Conservation (phyloP, 1,284 basidiomycete species). For the Sutorius eximius region DNA sequence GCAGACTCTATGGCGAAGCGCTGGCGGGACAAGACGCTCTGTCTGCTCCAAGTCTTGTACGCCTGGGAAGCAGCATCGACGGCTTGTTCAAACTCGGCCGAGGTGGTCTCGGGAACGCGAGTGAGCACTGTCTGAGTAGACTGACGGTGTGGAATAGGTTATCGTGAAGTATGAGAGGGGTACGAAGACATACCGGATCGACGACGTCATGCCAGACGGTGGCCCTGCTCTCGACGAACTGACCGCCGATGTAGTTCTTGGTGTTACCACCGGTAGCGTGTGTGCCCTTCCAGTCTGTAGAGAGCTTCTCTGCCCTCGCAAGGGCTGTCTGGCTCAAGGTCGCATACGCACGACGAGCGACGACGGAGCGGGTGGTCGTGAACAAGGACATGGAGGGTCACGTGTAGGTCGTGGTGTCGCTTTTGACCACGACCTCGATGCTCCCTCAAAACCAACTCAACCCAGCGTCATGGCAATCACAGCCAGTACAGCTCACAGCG, state of each 20-base stretch:
- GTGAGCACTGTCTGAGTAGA: conserved; percentile 89
- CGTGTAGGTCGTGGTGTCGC: too few relatives aligned
- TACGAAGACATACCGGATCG: conserved; percentile 68
- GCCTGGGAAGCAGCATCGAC: conserved; percentile 85
- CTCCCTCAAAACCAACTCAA: conserved; percentile 19
- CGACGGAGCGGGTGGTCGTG: background rate
- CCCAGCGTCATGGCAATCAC: conserved; percentile 31
- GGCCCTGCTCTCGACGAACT: conserved; percentile 82
- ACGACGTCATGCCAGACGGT: conserved; percentile 80
- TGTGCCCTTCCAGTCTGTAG: conserved; percentile 81
- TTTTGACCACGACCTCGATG: conserved; percentile 10
- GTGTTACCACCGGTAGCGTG: conserved; percentile 79
- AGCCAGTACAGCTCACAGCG: conserved; percentile 18
- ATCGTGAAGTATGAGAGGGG: background rate
- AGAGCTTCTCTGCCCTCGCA: conserved; percentile 64
- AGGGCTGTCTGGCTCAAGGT: conserved; percentile 55
- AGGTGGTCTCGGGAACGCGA: conserved; percentile 87
- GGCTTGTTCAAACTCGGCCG: conserved; percentile 82
- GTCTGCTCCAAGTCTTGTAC: conserved; percentile 87
- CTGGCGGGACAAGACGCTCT: conserved; percentile 86
- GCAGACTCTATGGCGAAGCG: conserved; percentile 85
- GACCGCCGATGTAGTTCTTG: conserved; percentile 87
- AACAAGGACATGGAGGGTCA: conserved; percentile 32
- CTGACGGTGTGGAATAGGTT: conserved; percentile 39
- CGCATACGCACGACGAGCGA: conserved; percentile 41